These are phyloP conservation scores for Prunus salicina DNA, from an alignment of 306 rosid species.

Conservation along the genomic window DNA sequence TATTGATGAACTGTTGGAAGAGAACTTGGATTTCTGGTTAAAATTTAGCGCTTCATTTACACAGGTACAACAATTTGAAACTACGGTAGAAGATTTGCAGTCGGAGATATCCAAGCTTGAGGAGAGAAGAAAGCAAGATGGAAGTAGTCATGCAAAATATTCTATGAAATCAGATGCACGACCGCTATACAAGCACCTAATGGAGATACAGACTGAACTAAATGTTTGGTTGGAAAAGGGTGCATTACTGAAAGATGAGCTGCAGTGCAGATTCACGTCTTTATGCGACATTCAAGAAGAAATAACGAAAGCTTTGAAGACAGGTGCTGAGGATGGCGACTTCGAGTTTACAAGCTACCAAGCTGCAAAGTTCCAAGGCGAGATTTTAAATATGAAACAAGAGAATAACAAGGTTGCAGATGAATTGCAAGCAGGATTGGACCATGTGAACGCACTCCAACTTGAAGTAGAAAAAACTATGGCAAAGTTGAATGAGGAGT, in stretches of 20 bases:
- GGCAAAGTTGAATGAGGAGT: slow-evolving; percentile 60
- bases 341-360: slow-evolving; percentile 88
- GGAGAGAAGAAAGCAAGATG: slow-evolving; percentile 47
- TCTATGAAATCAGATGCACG: slow-evolving; percentile 66
- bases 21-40: slow-evolving; percentile 87
- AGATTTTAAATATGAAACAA: slow-evolving; percentile 92
- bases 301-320: slow-evolving; percentile 72
- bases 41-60: slow-evolving; percentile 70
- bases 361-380: slow-evolving; percentile 99
- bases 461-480: slow-evolving; percentile 59
- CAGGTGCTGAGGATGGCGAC: slow-evolving; percentile 83
- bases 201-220: slow-evolving; percentile 70
- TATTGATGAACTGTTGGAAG: slow-evolving; percentile 84
- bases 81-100: slow-evolving; percentile 57
- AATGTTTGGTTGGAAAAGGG: slow-evolving; percentile 66
- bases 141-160: slow-evolving; percentile 25
- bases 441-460: slow-evolving; percentile 55
- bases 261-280: slow-evolving; percentile 63
- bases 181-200: slow-evolving; percentile 79
- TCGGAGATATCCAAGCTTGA: slow-evolving; percentile 51
- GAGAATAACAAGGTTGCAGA: slow-evolving; percentile 86
- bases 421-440: slow-evolving; percentile 80
- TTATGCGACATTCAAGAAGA: slow-evolving; percentile 80
- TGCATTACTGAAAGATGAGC: slow-evolving; percentile 57
- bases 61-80: slow-evolving; percentile 70